These are phyloP conservation scores for Penicillium polonicum DNA, from an alignment of 2,329 filamentous ascomycete genomes.

Conservation along the genomic window DNA sequence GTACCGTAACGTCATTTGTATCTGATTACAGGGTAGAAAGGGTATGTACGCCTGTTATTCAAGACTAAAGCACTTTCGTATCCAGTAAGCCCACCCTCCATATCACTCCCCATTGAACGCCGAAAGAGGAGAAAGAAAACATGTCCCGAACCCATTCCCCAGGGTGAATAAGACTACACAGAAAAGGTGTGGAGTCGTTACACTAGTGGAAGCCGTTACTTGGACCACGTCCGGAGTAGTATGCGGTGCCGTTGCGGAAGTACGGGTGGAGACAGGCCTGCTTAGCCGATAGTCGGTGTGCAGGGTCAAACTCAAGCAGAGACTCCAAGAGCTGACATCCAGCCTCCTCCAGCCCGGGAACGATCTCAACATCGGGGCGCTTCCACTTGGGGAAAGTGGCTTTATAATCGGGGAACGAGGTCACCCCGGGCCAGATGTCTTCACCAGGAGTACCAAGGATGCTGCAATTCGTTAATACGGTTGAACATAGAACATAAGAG, in stretches of 20 bases:
- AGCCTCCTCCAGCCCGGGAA: slow-evolving; percentile 68
- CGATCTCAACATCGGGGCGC: slow-evolving; percentile 66
- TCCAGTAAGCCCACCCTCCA: slow-evolving; percentile 34
- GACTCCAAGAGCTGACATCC: slow-evolving; percentile 54
- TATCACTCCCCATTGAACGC: slow-evolving; percentile 34
- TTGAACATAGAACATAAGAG: not conserved
- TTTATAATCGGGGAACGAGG: slow-evolving; percentile 94
- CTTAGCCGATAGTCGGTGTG: slow-evolving; percentile 83
- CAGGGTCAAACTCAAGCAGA: slow-evolving; percentile 84
- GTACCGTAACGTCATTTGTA: not conserved
- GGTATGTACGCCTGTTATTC: slow-evolving; percentile 32
- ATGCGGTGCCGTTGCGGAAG: slow-evolving; percentile 59
- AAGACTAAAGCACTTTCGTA: slow-evolving; percentile 29
- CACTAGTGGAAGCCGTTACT: slow-evolving; percentile 42
- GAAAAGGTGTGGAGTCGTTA: slow-evolving; percentile 10
- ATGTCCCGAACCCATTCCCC: not conserved
- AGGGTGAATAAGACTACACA: slow-evolving; percentile 21
- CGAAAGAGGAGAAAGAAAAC: slow-evolving; percentile 30
- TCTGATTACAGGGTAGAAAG: slow-evolving; percentile 13
- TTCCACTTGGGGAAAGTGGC: slow-evolving; percentile 88
- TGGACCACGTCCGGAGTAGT: slow-evolving; percentile 48
- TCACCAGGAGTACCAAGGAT: slow-evolving; percentile 82
- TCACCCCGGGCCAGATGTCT: slow-evolving; percentile 82
- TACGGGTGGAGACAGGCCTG: slow-evolving; percentile 82
- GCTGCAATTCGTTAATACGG: slow-evolving; percentile 42